Base-by-base conservation (phyloP, 257 asterid genomes). In the Nicotiana tabacum region DNA sequence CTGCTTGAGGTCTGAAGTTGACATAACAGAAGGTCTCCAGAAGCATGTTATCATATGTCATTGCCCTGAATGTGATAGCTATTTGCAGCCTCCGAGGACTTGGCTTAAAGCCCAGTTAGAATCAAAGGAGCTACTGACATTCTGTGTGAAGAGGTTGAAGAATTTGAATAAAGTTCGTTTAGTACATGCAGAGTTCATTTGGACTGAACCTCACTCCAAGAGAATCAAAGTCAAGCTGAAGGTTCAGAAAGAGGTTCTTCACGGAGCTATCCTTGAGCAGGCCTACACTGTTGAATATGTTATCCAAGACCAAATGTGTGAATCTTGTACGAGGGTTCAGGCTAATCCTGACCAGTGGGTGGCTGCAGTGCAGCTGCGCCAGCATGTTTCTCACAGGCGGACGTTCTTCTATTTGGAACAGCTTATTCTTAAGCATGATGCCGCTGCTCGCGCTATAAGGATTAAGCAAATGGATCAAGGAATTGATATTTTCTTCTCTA, bases 311-410 rank as follows among this genome's bases (percentile, higher is more conserved):
- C 92, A 89, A 81, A 77, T 91, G 90, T 91, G 94, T 57, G 92
- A 89, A 67, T 61, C 90, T 83, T 91, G 94, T 83, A 76, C 88
- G 2, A 84, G 88, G 85, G 91, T 88, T 78, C 87, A 84, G 27
- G 92, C 90, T 11, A 91, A 89, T 83, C 94, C 94, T 3, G 94
- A 91, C 81, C 92, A 89, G 77, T 91, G 92, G 94, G 86, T 89
- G n/a, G 92, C 92, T 77, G 88, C 90, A 13, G 94, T 91, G 60
- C 94, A 91, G 16, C 83, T 89, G 37, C 70, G 92, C 29, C 91
- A 89, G 77, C 92, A 91, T 48, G 93, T 91, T 80, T 81, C 93
- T 80, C 94, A 91, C 85, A 87, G 93, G 66, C 87, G 92, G 10
- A 90, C 93, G 2, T 90, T 91, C 82, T 91, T 91, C 86, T 90